Base-by-base conservation (phyloP, 768 basidiomycete species). In the Serendipita sp. region DNA sequence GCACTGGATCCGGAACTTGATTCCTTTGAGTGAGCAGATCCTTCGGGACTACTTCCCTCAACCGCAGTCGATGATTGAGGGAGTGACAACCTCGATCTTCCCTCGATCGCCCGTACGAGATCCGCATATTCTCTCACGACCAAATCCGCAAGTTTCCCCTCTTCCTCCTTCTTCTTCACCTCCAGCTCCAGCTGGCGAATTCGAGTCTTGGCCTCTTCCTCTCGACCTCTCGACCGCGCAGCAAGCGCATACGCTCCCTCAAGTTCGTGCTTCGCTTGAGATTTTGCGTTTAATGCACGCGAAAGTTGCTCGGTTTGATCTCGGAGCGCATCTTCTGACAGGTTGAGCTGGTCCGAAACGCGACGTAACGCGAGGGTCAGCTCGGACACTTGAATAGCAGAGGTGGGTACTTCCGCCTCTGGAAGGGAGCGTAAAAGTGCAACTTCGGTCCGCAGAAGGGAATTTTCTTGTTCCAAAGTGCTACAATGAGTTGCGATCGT, bases 91-190 rank as follows among this genome's bases (percentile, higher is more conserved):
- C n/a, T 71, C 62, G 70, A 70, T 63, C 77, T 75, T 17, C 77
- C 76, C 67, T 88, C 83, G 61, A 89, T 74, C 1, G 72, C 76
- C 20, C 86, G 77, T 13, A 90, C 88, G 14, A 90, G 78, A 63
- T 81, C 81, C 0, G 88, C 88, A 61, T 90, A 90, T 66, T 90
- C 85, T 60, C 78, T 75, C 16, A 90, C 78, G 3, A 82, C 83
- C 31, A 78, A 69, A 63, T 90, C 87, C 43, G 78, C 76, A 78
- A 87, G 80, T 66, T 75, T 77, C 17, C 42, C 51, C 34, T 75
- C 72, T 65, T 84, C 79, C 30, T 62, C 38, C 53, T 69, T 86
- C 82, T 64, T 84, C 79, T 2, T 78, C 77, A 22, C 73, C 74
- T 41, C 72, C 30, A 13, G 74, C 65, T 65, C 78, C 75, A 58